phyloP scores from a whole-genome alignment of 2,329 filamentous ascomycete genomes.

The Paecilomyces fulvus region DNA sequence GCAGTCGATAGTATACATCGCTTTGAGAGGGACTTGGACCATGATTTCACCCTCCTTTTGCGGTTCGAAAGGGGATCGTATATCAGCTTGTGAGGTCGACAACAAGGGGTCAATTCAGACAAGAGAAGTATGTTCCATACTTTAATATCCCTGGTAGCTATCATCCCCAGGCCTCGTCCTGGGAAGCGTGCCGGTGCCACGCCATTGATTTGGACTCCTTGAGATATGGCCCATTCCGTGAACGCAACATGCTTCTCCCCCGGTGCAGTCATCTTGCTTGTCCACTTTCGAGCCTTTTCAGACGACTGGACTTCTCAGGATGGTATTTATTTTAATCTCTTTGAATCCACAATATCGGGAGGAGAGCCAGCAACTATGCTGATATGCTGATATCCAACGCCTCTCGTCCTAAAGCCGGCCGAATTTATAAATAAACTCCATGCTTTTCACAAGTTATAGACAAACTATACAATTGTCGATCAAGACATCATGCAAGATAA shows the following conservation, averaged over 20 bases:
- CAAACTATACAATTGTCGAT: neutral
- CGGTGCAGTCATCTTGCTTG: slow-evolving; percentile 9
- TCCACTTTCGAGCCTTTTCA: neutral
- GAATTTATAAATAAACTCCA: neutral
- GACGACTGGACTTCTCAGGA: neutral
- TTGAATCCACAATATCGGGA: neutral
- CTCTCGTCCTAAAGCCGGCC: neutral
- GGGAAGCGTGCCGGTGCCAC: slow-evolving; percentile 60
- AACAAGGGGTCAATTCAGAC: neutral
- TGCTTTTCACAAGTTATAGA: neutral
- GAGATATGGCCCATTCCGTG: slow-evolving; percentile 56
- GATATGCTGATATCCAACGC: neutral
- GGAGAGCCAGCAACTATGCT: neutral
- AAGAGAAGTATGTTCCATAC: slow-evolving; percentile 33
- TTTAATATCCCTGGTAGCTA: slow-evolving; percentile 59
- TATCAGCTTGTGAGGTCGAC: neutral
- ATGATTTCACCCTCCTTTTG: slow-evolving; percentile 51
- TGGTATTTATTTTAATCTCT: neutral
- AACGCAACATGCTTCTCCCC: slow-evolving; percentile 45
- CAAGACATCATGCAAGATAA: neutral
- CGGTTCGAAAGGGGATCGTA: slow-evolving; percentile 4
- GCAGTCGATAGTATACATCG: slow-evolving; percentile 57
- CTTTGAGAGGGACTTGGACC: slow-evolving; percentile 55
- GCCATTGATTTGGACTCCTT: slow-evolving; percentile 59
- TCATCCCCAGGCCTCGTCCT: slow-evolving; percentile 68